Evolutionary conservation across 768 basidiomycete genomes (phyloP).

Genomic region (Lepiota brunneoincarnata): DNA sequence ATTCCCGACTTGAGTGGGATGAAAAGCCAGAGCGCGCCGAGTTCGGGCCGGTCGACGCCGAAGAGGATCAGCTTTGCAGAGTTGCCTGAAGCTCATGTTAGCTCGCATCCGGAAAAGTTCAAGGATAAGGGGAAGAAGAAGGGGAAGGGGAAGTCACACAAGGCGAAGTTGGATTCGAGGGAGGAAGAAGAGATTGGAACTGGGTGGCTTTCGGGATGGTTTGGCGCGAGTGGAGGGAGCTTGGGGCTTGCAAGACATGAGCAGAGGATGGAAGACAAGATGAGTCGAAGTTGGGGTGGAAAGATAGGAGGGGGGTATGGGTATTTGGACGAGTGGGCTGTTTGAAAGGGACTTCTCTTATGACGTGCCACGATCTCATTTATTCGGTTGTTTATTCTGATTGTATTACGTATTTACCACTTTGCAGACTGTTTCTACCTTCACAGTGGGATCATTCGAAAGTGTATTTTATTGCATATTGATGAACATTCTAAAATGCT

Average conservation of each 20-base stretch:
- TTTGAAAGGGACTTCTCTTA: slow-evolving; percentile 26
- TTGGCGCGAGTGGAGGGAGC: slow-evolving; percentile 16
- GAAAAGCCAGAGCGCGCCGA: slow-evolving; percentile 32
- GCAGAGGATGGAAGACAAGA: slow-evolving; percentile 51
- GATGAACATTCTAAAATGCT: no score
- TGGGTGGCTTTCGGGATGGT: slow-evolving; percentile 15
- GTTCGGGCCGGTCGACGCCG: slow-evolving; percentile 54
- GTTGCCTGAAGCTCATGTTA: slow-evolving; percentile 64
- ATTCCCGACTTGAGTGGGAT: not conserved
- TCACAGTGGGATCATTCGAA: no score
- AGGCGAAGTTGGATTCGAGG: slow-evolving; percentile 18
- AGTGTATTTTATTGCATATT: no score
- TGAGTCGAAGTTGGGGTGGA: slow-evolving; percentile 47
- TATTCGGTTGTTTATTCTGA: not conserved
- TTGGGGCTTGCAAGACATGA: slow-evolving; percentile 28
- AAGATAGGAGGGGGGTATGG: slow-evolving; percentile 32
- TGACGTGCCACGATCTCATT: not conserved
- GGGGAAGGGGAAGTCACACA: slow-evolving; percentile 14
- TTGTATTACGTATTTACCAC: no score
- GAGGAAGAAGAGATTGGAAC: slow-evolving; percentile 20
- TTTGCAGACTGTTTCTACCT: no score
- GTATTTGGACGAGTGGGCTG: slow-evolving; percentile 54
- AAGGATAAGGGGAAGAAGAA: slow-evolving; percentile 31
- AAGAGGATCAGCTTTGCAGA: slow-evolving; percentile 80
- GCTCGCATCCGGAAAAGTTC: slow-evolving; percentile 30